Conservation (phyloP, 371 early-diverging fungal species). For the Batkoa obscura region DNA sequence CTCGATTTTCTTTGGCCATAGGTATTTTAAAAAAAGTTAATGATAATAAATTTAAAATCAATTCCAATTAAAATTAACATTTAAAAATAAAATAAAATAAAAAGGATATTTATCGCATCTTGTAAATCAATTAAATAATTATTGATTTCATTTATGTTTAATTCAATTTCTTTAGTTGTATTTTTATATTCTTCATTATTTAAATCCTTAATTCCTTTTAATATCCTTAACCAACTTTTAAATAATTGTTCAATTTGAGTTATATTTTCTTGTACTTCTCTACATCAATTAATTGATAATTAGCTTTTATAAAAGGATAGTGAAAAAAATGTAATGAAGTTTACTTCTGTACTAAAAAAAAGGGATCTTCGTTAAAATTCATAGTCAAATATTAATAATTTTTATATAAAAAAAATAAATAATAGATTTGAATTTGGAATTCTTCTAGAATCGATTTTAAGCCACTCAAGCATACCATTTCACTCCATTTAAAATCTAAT, state of each 20-base stretch:
- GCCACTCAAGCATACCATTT: no score
- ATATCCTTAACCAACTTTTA: neutral
- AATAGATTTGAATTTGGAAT: no score
- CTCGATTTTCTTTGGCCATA: no score
- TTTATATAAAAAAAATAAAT: no score
- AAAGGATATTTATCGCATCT: neutral
- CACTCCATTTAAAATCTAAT: no score
- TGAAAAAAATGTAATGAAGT: neutral
- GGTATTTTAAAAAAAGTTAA: no score
- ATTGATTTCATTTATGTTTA: neutral
- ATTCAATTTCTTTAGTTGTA: neutral
- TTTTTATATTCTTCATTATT: neutral
- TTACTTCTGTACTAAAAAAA: neutral
- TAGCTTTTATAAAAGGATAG: no score
- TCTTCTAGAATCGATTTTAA: no score
- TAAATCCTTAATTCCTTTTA: neutral
- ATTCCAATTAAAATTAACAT: neutral
- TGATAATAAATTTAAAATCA: no score
- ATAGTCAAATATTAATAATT: no score
- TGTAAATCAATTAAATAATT: no score
- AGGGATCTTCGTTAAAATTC: constrained; percentile 1
- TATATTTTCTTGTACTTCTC: neutral
- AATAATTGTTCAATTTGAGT: neutral
- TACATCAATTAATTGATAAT: no score
- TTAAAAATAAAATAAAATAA: neutral